Evolutionary conservation across 768 basidiomycete genomes (phyloP), one percentile per base, ranked within the genome.

Genomic region (Scleroderma citrinum): DNA sequence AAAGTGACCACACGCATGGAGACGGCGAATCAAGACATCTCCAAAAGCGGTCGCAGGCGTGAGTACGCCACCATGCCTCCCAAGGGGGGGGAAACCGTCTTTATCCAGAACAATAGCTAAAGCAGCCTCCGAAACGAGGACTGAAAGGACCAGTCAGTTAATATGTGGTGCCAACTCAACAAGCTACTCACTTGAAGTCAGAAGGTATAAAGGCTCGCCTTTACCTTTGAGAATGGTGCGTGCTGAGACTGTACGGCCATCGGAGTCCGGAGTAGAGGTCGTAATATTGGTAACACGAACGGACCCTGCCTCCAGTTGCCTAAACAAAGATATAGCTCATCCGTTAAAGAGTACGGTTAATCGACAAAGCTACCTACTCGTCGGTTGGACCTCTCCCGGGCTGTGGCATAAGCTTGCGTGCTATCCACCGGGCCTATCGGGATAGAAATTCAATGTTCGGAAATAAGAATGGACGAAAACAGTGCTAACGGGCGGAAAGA

Each of bases 11-110:
- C 75, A 80, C 19, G 67, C 70, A 51, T 77, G 74, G 53, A 96
- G 63, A n/a, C 93, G 74, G 54, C 78, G 75, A 31, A 92, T 69
- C 31, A 94, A 64, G 7, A 81, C 78, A 51, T 87, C 81, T 14
- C 92, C 93, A 49, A 95, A 76, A 1, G 88, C 93, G 3, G 80
- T 81, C 66, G 85, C 78, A 0, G 93, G 85, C 2, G 94, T 97
- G 44, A 96, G 70, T 2, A 93, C 67, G 1, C 94, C 93, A 12
- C 92, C 93, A 39, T 72, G 65, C 43, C 69, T 72, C 3, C 77
- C 83, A 6, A 83, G 62, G 1, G 71, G 55, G 0, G 90, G 78
- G 2, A 92, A 76, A 14, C 69, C 72, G 16, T 76, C 69, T 24
- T 72, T 59, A 12, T 80, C 74, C 2, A 87, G 69, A 16, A 84